Evolutionary conservation across 164 flowering plant species (phyloP).

Genomic region (Dillenia suffruticosa): DNA sequence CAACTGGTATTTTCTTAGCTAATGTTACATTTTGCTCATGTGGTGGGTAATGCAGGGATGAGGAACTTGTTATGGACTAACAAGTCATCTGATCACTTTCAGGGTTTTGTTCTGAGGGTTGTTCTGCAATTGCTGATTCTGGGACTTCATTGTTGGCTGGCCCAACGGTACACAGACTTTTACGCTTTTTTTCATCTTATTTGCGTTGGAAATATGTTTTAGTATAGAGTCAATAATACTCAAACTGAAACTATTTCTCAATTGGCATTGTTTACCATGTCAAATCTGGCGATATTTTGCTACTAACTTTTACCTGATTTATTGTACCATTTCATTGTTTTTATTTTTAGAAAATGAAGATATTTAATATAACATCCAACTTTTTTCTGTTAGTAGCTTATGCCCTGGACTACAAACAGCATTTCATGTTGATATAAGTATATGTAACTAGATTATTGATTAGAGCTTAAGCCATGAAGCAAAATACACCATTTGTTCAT

Average conservation of each 20-base stretch:
- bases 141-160: constrained; percentile 90
- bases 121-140: constrained; percentile 92
- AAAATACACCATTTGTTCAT: too few species aligned
- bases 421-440: too few species aligned
- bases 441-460: too few species aligned
- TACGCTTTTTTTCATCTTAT: neutral
- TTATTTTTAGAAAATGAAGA: neutral
- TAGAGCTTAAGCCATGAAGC: too few species aligned
- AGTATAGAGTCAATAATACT: too few species aligned
- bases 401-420: too few species aligned
- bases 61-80: neutral
- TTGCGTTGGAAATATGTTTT: too few species aligned
- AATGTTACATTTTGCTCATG: too few species aligned
- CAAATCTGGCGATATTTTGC: too few species aligned
- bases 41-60: too few species aligned
- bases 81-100: constrained; percentile 9
- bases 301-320: neutral
- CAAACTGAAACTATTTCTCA: too few species aligned
- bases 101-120: constrained; percentile 74
- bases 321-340: neutral
- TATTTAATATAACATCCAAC: neutral
- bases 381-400: neutral
- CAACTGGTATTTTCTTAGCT: constrained; percentile 47
- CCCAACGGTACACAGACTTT: constrained; percentile 51
- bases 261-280: too few species aligned